Percentiles rank a stretch among this genome's conserved stretches.
phyloP scores from a whole-genome alignment of 805 yeast genomes.

The Nakazawaea anatomiae region DNA sequence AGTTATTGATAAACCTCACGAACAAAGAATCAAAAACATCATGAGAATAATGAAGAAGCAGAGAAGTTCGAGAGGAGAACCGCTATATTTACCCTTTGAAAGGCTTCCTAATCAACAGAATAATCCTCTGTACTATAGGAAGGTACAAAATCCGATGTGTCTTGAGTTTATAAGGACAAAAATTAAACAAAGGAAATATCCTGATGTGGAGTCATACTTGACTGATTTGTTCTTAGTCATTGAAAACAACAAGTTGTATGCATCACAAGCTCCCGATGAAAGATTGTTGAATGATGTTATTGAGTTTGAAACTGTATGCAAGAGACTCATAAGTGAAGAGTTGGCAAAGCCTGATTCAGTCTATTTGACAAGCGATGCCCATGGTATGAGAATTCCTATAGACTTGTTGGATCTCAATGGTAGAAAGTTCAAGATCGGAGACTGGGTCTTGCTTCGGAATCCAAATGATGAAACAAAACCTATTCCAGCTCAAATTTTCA shows the following conservation, averaged over 20 bases:
- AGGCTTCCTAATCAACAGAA: conserved; percentile 66
- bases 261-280: conserved; percentile 41
- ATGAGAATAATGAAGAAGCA: conserved; percentile 76
- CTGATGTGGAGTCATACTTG: conserved; percentile 68
- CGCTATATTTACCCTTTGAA: conserved; percentile 65
- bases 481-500: conserved; percentile 87
- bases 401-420: conserved; percentile 71
- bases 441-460: conserved; percentile 86
- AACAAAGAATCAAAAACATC: conserved; percentile 84
- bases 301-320: conserved; percentile 56
- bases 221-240: conserved; percentile 73
- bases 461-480: conserved; percentile 88
- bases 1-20: conserved; percentile 84
- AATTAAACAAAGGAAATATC: conserved; percentile 80
- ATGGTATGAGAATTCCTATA: conserved; percentile 63
- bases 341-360: conserved; percentile 78
- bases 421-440: conserved; percentile 77
- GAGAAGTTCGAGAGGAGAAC: conserved; percentile 42
- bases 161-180: conserved; percentile 72
- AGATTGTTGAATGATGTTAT: conserved; percentile 56
- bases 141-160: conserved; percentile 55
- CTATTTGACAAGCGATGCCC: conserved; percentile 48
- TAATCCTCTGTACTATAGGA: conserved; percentile 48
- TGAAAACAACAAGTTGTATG: conserved; percentile 63
- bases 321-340: conserved; percentile 56